phyloP scores from a whole-genome alignment of 2,329 filamentous ascomycete species.

The Alternaria arborescens region DNA sequence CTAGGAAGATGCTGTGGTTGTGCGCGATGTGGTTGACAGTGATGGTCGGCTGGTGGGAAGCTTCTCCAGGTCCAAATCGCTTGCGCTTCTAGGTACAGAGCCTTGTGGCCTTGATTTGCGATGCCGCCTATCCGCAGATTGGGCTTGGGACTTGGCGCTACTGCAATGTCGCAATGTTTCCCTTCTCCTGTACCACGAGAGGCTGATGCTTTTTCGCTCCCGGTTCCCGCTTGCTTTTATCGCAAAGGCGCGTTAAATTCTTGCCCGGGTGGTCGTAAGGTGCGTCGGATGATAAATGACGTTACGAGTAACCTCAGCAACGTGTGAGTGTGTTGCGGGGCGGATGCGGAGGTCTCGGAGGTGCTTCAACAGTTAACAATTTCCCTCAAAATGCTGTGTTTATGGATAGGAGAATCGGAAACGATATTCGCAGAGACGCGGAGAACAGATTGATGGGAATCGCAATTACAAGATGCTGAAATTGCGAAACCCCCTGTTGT shows the following conservation, averaged over 20 bases:
- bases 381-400: slow-evolving; percentile 2
- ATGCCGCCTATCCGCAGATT: slow-evolving; percentile 20
- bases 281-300: slow-evolving; percentile 20
- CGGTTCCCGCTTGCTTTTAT: not conserved
- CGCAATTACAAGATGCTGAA: slow-evolving; percentile 4
- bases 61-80: not conserved
- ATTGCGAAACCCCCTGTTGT: slow-evolving; percentile 15
- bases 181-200: not conserved
- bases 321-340: slow-evolving; percentile 20
- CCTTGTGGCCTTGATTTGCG: slow-evolving; percentile 6
- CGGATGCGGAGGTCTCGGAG: slow-evolving; percentile 24
- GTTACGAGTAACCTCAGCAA: slow-evolving; percentile 21
- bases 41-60: not conserved
- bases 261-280: slow-evolving; percentile 13
- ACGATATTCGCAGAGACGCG: not conserved
- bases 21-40: not conserved
- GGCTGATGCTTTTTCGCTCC: slow-evolving; percentile 2
- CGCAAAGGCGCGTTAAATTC: not conserved
- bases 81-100: not conserved
- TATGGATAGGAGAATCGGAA: not conserved
- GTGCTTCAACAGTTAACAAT: slow-evolving; percentile 7
- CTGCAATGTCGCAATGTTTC: slow-evolving; percentile 15
- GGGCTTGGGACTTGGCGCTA: slow-evolving; percentile 21
- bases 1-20: not conserved
- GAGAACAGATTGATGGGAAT: not conserved